phyloP scores from a whole-genome alignment of 495 filamentous ascomycete species.

The Tricharina praecox region DNA sequence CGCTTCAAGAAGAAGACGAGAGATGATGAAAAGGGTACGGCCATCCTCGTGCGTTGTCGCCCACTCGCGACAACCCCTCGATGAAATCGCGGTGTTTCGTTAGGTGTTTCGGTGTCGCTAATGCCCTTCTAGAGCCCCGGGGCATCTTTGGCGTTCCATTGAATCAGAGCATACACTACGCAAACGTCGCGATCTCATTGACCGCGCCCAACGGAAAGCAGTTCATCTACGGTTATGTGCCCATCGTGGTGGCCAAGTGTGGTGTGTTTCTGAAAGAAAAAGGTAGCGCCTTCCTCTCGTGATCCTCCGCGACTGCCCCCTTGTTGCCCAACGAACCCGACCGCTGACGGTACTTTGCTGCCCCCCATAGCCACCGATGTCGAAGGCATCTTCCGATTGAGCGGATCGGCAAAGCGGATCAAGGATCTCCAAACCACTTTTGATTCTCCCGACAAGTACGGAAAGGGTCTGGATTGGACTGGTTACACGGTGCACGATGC shows the following conservation, averaged over 20 bases:
- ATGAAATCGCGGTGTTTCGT: too few species aligned
- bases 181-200: slow-evolving; percentile 95
- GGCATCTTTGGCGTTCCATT: slow-evolving; percentile 87
- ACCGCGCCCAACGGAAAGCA: slow-evolving; percentile 78
- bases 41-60: neutral
- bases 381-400: slow-evolving; percentile 92
- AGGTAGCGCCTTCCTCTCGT: slow-evolving; percentile 36
- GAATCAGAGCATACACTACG: slow-evolving; percentile 87
- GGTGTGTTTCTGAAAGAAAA: slow-evolving; percentile 97
- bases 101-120: too few species aligned
- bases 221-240: slow-evolving; percentile 97
- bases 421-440: slow-evolving; percentile 87
- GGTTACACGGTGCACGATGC: slow-evolving; percentile 98
- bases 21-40: slow-evolving; percentile 51
- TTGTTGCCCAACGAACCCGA: neutral
- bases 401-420: slow-evolving; percentile 92
- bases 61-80: too few species aligned
- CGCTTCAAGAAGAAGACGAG: slow-evolving; percentile 50
- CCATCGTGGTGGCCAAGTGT: slow-evolving; percentile 96
- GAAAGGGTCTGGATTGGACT: slow-evolving; percentile 91
- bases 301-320: too few species aligned
- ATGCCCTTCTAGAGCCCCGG: slow-evolving; percentile 1
- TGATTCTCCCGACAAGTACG: slow-evolving; percentile 88
- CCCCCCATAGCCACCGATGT: slow-evolving; percentile 68
- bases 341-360: slow-evolving; percentile 8